These are phyloP conservation scores for Diplodia seriata DNA, from an alignment of 2,329 filamentous ascomycete genomes.

Conservation along the genomic window DNA sequence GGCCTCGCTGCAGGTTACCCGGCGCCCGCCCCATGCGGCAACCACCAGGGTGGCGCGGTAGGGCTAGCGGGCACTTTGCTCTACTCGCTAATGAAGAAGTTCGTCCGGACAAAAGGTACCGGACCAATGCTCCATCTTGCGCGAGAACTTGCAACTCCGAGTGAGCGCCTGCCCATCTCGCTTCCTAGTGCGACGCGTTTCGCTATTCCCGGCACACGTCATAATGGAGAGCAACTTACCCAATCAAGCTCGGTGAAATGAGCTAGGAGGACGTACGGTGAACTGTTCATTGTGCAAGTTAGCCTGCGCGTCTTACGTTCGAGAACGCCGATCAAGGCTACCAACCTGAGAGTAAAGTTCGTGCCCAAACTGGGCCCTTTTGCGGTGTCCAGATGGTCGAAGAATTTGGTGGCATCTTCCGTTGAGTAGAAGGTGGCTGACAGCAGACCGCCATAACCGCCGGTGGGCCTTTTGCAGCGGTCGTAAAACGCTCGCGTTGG, in stretches of 20 bases:
- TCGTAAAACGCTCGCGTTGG: slow-evolving; percentile 78
- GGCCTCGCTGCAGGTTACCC: neutral
- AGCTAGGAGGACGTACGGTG: slow-evolving; percentile 88
- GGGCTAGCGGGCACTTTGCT: slow-evolving; percentile 8
- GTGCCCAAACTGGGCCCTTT: slow-evolving; percentile 96
- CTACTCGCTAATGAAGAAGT: slow-evolving; percentile 24
- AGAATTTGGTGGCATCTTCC: slow-evolving; percentile 79
- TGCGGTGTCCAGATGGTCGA: slow-evolving; percentile 81
- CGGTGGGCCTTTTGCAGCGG: slow-evolving; percentile 71
- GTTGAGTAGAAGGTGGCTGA: slow-evolving; percentile 79
- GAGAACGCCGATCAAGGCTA: slow-evolving; percentile 14
- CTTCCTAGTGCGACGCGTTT: slow-evolving; percentile 13
- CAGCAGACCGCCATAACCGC: slow-evolving; percentile 88
- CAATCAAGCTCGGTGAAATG: slow-evolving; percentile 94
- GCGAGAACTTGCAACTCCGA: neutral
- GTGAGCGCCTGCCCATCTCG: slow-evolving; percentile 15
- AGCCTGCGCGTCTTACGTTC: slow-evolving; percentile 1
- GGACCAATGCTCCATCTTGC: slow-evolving; percentile 13
- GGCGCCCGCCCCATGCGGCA: neutral
- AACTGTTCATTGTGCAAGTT: slow-evolving; percentile 55
- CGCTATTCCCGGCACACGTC: neutral
- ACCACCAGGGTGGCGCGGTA: slow-evolving; percentile 20
- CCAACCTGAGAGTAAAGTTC: slow-evolving; percentile 83
- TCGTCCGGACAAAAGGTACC: slow-evolving; percentile 16
- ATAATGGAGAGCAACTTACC: slow-evolving; percentile 56